Evolutionary conservation across 2,329 filamentous ascomycete genomes (phyloP), one percentile per base, ranked within the genome.

Genomic region (Setomelanomma holmii): DNA sequence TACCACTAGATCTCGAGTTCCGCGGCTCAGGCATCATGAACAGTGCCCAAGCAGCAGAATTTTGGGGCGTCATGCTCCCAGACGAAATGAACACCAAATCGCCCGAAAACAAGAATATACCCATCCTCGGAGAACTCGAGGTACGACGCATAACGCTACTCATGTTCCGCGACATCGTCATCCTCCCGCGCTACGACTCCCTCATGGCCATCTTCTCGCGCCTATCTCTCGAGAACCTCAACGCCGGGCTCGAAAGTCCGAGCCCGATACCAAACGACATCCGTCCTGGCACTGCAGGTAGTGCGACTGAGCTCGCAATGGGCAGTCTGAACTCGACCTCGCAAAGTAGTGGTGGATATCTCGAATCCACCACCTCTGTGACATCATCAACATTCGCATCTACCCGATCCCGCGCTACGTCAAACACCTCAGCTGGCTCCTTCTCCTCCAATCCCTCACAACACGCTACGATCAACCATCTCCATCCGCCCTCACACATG

Each of bases 1-100:
- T 99, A 1, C 95, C 93, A 0, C 79, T 99, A 1, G 95, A 99
- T 68, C 84, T 96, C 10, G 95, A 99, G 71, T 96, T 99, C 71
- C 88, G 91, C 46, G 95, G 93, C 5, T 84, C 84, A 40, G 95
- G 95, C 14, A 84, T 98, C 49, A 88, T 98, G 84, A 87, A 84
- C 0, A 75, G 84, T 0, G 86, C 91, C 4, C 89, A 96, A 74
- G 89, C 93, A 4, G 86, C 87, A 35, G 93, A 98, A 53, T 96
- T 97, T 67, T 98, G 93, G 92, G 89, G 89, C 22, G 87, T 87
- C 5, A 82, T 90, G 16, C 80, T 77, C 5, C 75, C 75, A 0
- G 72, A 75, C 22, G 72, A 73, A 48, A 72, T 88, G 46, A 81
- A 80, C 45, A 77, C 78, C 5, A 74, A 76, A 34, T 75, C 75